Percentiles rank a stretch among this genome's conserved stretches.
Evolutionary conservation across 352 stramenopile genomes (phyloP).

Genomic region (Pythium rishiriense): DNA sequence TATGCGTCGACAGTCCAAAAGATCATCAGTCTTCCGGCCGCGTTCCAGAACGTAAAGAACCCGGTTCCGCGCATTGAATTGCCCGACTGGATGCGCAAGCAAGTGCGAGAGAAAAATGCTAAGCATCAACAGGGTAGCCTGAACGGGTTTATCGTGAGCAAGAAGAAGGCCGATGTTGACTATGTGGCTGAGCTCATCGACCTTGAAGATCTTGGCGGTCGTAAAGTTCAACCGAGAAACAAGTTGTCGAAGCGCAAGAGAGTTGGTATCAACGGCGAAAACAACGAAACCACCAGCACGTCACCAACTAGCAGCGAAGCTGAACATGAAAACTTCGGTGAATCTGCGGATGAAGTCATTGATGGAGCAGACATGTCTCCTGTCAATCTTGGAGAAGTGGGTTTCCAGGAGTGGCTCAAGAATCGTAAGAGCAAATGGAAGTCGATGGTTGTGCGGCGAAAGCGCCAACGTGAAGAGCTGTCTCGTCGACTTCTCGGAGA

Average conservation of each 20-base stretch:
- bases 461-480: conserved; percentile 58
- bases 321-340: conserved; percentile 30
- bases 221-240: conserved; percentile 5
- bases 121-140: conserved; percentile 85
- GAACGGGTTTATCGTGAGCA: conserved; percentile 83
- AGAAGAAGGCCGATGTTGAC: conserved; percentile 28
- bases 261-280: background rate
- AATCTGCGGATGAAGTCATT: conserved; percentile 13
- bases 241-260: conserved; percentile 14
- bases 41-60: conserved; percentile 97
- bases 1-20: conserved; percentile 95
- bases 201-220: conserved; percentile 59
- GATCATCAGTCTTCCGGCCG: conserved; percentile 99
- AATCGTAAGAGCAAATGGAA: conserved; percentile 83
- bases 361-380: conserved; percentile 4
- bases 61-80: conserved; percentile 95
- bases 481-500: conserved; percentile 44
- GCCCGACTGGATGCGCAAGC: conserved; percentile 96
- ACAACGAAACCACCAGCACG: conserved; percentile 12
- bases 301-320: conserved; percentile 16
- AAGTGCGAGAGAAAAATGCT: conserved; percentile 89
- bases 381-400: conserved; percentile 61
- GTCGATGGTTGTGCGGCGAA: conserved; percentile 48
- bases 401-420: conserved; percentile 59
- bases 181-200: conserved; percentile 70